Percentiles rank a stretch among this genome's conserved stretches.
phyloP scores from a whole-genome alignment of 2,329 filamentous ascomycete genomes.

The Fusarium coffeatum region DNA sequence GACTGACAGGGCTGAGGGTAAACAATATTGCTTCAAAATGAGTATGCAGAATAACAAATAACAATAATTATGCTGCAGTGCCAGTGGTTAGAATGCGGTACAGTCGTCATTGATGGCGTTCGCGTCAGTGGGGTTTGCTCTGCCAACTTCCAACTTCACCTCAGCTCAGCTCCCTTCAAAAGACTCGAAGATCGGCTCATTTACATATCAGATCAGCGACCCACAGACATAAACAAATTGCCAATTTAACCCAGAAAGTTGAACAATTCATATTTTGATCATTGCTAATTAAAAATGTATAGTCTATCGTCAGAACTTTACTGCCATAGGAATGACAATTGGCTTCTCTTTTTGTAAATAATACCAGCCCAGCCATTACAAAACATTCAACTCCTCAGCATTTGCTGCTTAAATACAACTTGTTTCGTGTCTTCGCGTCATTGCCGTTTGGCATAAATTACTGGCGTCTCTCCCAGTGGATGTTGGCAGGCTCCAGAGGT shows the following conservation, averaged over 20 bases:
- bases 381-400: constrained; percentile 44
- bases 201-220: constrained; percentile 2
- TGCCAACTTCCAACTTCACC: constrained; percentile 33
- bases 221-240: neutral
- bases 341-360: constrained; percentile 37
- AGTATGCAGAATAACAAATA: neutral
- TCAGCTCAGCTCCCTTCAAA: neutral
- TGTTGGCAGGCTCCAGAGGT: constrained; percentile 75
- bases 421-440: constrained; percentile 31
- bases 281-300: constrained; percentile 44
- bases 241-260: neutral
- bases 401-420: constrained; percentile 47
- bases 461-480: constrained; percentile 80
- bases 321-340: constrained; percentile 38
- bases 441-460: constrained; percentile 40
- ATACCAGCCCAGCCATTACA: constrained; percentile 43
- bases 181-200: constrained; percentile 10
- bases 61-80: neutral
- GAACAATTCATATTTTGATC: constrained; percentile 32
- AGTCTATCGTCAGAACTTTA: constrained; percentile 42
- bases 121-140: constrained; percentile 27
- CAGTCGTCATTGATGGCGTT: constrained; percentile 33
- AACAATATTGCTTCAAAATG: neutral
- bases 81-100: constrained; percentile 6
- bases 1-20: neutral